Percentiles rank a stretch among this genome's conserved stretches.
Conservation (phyloP, 202 grass and related monocot species). For the Tripidium arundinaceum region DNA sequence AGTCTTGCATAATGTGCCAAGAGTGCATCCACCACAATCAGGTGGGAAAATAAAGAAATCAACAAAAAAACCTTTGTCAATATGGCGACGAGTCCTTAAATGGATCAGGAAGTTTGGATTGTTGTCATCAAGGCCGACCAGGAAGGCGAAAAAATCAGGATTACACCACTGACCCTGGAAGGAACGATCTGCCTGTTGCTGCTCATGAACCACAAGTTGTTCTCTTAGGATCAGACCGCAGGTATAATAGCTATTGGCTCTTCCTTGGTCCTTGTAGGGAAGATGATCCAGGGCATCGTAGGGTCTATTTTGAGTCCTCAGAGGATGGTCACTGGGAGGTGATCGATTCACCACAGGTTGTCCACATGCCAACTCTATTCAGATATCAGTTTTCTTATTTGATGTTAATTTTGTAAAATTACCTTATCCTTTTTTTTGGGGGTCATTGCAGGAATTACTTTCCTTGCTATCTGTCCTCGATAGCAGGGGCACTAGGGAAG, state of each 20-base stretch:
- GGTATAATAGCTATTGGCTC: constrained; percentile 98
- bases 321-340: constrained; percentile 96
- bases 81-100: constrained; percentile 32
- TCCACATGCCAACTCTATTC: constrained; percentile 30
- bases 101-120: constrained; percentile 38
- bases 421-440: constrained; percentile 17
- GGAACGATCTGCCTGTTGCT: constrained; percentile 36
- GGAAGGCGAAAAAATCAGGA: constrained; percentile 35
- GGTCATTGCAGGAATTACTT: constrained; percentile 66
- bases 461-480: constrained; percentile 73
- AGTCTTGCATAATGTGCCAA: constrained; percentile 24
- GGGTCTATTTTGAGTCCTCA: constrained; percentile 97
- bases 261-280: constrained; percentile 80
- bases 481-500: constrained; percentile 80
- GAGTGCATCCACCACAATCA: constrained; percentile 38
- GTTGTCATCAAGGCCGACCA: constrained; percentile 27
- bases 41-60: constrained; percentile 98
- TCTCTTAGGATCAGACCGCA: constrained; percentile 84
- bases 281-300: constrained; percentile 90
- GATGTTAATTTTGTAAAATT: neutral
- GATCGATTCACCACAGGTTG: constrained; percentile 90
- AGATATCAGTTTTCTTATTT: constrained; percentile 7
- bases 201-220: constrained; percentile 63
- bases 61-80: constrained; percentile 26
- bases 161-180: constrained; percentile 31